Evolutionary conservation across 2,329 filamentous ascomycete genomes (phyloP).

Genomic region (Gnomoniopsis smithogilvyi): DNA sequence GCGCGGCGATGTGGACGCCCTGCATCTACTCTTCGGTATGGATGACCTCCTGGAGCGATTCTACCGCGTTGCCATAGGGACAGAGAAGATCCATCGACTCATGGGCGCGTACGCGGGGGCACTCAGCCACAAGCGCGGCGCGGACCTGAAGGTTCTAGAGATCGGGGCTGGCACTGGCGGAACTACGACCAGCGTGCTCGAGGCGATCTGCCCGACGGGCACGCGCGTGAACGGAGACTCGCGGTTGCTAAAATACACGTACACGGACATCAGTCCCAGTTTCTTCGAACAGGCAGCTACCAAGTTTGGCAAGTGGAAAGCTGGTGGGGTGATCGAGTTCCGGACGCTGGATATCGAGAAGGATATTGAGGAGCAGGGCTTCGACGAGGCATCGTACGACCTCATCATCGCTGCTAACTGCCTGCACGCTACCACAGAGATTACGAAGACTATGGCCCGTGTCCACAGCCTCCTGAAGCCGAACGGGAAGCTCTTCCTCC

Average conservation of each 20-base stretch:
- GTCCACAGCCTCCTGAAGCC: conserved; percentile 30
- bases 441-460: conserved; percentile 24
- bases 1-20: conserved; percentile 11
- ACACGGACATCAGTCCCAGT: conserved; percentile 13
- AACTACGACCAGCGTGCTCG: conserved; percentile 7
- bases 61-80: conserved; percentile 11
- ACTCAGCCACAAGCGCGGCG: conserved; percentile 15
- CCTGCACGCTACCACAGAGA: conserved; percentile 25
- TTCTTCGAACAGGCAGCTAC: conserved; percentile 24
- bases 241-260: conserved; percentile 18
- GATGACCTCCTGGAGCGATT: conserved; percentile 12
- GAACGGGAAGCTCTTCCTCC: conserved; percentile 30
- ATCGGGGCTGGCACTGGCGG: conserved; percentile 15
- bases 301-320: conserved; percentile 24
- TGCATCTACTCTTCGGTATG: conserved; percentile 13
- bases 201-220: conserved; percentile 12
- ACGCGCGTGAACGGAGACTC: conserved; percentile 6
- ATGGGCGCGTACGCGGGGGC: conserved; percentile 7
- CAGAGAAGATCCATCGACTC: conserved; percentile 15
- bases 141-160: conserved; percentile 17
- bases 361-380: conserved; percentile 28
- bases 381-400: conserved; percentile 26
- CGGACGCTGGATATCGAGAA: conserved; percentile 27
- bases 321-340: conserved; percentile 25
- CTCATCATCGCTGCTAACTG: conserved; percentile 30